Evolutionary conservation across 2,329 filamentous ascomycete genomes (phyloP).

Genomic region (Ceratocystis variospora): DNA sequence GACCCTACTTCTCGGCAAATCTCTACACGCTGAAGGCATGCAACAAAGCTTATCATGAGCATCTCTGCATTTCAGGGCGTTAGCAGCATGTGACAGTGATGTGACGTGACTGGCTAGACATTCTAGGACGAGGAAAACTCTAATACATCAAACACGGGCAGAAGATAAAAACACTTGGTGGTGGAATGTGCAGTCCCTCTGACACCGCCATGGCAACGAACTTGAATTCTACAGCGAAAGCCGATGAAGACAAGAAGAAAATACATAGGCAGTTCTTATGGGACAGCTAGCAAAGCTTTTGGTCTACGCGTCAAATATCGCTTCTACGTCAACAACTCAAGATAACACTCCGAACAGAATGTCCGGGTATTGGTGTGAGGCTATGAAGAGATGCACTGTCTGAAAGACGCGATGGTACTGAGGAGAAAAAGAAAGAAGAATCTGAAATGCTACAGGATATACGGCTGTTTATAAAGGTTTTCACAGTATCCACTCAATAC

Average conservation of each 20-base stretch:
- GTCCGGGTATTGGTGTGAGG: constrained; percentile 43
- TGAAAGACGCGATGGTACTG: constrained; percentile 57
- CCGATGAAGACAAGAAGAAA: constrained; percentile 23
- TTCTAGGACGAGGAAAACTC: background rate
- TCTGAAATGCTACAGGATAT: constrained; percentile 18
- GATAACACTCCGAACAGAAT: constrained; percentile 51
- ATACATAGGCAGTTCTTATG: constrained; percentile 46
- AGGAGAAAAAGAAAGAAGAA: constrained; percentile 30
- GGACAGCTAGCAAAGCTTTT: constrained; percentile 28
- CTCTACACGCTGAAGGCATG: background rate
- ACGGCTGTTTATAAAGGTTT: constrained; percentile 18
- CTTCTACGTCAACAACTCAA: constrained; percentile 49
- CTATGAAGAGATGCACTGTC: constrained; percentile 71
- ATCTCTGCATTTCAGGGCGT: background rate
- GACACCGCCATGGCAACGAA: constrained; percentile 28
- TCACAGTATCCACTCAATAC: constrained; percentile 1
- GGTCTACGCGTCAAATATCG: constrained; percentile 33
- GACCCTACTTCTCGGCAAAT: background rate
- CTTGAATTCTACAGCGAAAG: constrained; percentile 24
- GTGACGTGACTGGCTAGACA: background rate
- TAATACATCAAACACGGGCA: background rate
- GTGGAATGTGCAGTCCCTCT: constrained; percentile 30
- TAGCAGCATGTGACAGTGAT: background rate
- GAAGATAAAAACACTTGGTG: background rate
- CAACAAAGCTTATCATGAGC: background rate